Base-by-base conservation (phyloP, 2,329 filamentous ascomycete genomes). In the Salinomyces thailandicus region DNA sequence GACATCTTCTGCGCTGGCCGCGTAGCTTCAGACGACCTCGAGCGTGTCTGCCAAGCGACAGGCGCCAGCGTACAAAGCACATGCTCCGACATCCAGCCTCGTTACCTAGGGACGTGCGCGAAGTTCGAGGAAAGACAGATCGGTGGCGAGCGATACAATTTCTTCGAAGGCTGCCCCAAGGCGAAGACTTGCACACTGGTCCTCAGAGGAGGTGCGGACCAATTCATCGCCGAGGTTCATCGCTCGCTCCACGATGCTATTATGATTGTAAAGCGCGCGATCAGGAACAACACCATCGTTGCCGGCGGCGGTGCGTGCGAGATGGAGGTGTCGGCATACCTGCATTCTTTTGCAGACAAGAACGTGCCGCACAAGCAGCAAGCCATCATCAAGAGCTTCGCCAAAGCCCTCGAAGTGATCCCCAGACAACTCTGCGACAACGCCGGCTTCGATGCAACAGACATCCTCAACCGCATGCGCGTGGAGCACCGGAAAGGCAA, bases 221-320 rank as follows among this genome's bases (percentile, higher is more conserved):
- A 98, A 62, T 98, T 98, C 67, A 98, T 98, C 53, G 91, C 91
- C 40, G 91, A 98, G 63, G 91, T 95, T 2, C 91, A 98, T 71
- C 84, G 91, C 47, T 94, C 85, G 58, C 75, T 98, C 49, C 91
- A 98, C 71, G 91, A 98, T 57, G 91, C 91, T 52, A 96, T 98
- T 65, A 98, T 98, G 91, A 94, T 98, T 55, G 91, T 98, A 58
- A 96, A 96, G 77, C 86, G 93, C 44, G 85, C 91, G 18, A 85
- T 96, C 63, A 85, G 85, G 69, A 93, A 96, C 71, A 81, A 81
- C 57, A 83, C 77, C 58, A 94, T 98, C 48, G 91, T 98, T 17
- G 91, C 87, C 31, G 91, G 91, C 53, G 91, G 91, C 52, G 91
- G 91, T 59, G 89, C 91, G 13, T 79, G 73, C 53, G 91, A 98